A percentile compares a stretch with the other conserved stretches of the same genome.
Conservation (phyloP, 2,329 filamentous ascomycete genomes). For the Botrytis medusae region DNA sequence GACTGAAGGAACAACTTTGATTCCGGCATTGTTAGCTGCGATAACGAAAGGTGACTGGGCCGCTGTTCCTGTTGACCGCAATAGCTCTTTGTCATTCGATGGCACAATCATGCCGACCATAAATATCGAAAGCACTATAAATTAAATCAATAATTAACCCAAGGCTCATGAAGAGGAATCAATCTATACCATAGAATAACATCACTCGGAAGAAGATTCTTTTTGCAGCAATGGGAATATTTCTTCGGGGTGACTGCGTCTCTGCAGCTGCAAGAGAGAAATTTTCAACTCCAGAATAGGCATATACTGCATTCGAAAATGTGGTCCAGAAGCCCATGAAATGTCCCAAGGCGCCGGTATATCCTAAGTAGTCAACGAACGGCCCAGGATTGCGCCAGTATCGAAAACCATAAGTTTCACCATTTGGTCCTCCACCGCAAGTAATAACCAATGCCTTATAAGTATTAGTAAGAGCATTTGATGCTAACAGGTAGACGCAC, state of each 20-base stretch:
- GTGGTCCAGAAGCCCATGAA: conserved; percentile 53
- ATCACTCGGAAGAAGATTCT: conserved; percentile 56
- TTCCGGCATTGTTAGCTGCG: conserved; percentile 65
- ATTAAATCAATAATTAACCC: neutral
- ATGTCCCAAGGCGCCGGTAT: conserved; percentile 54
- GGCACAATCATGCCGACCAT: conserved; percentile 56
- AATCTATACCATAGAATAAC: conserved; percentile 50
- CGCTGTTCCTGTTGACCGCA: conserved; percentile 47
- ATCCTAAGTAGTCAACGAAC: conserved; percentile 63
- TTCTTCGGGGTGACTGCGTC: conserved; percentile 51
- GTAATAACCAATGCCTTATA: conserved; percentile 39
- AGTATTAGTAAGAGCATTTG: neutral
- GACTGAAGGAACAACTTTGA: conserved; percentile 65
- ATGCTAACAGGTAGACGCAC: neutral
- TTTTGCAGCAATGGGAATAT: conserved; percentile 51
- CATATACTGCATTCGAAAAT: conserved; percentile 49
- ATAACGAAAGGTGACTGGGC: conserved; percentile 67
- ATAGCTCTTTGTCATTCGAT: conserved; percentile 51
- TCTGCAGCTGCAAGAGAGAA: conserved; percentile 57
- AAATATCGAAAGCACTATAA: conserved; percentile 44
- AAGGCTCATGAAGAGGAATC: accelerated
- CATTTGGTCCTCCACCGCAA: conserved; percentile 60
- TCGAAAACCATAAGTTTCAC: conserved; percentile 59
- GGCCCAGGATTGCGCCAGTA: conserved; percentile 55
- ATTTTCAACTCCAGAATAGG: conserved; percentile 51